A percentile compares a stretch with the other conserved stretches of the same genome.
These are phyloP conservation scores for Berkeleyomyces basicola DNA, from an alignment of 2,329 filamentous ascomycete genomes.

Conservation along the genomic window DNA sequence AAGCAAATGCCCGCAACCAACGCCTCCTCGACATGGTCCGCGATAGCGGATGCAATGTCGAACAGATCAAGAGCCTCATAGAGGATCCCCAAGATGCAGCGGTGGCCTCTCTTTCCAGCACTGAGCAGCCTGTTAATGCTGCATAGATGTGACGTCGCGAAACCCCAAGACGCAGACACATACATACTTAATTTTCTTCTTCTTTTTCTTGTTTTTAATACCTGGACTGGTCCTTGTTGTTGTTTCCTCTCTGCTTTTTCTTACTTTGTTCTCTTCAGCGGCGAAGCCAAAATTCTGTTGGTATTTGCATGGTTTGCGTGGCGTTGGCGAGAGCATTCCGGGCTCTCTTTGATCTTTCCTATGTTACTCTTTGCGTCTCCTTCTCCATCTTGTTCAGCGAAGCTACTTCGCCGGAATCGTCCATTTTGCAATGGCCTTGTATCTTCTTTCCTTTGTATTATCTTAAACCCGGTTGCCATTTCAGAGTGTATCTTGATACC, in stretches of 20 bases:
- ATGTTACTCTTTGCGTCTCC: background rate
- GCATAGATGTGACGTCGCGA: no score
- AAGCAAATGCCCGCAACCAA: constrained; percentile 39
- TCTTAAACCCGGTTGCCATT: no score
- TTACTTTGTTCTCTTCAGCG: no score
- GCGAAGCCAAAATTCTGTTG: background rate
- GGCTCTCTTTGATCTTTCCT: background rate
- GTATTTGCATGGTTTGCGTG: no score
- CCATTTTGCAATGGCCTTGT: no score
- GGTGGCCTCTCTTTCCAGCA: background rate
- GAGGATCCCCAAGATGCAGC: background rate
- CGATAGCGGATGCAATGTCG: background rate
- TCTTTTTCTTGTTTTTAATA: background rate
- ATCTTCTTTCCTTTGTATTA: no score
- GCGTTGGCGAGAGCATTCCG: no score
- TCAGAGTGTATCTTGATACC: no score
- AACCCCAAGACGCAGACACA: no score
- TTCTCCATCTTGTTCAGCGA: background rate
- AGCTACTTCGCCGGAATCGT: no score
- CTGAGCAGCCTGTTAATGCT: no score
- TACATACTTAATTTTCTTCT: background rate
- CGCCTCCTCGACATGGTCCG: constrained; percentile 26
- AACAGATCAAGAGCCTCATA: background rate
- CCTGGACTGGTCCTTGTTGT: background rate
- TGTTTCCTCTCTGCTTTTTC: no score